Conservation (phyloP, 2,329 filamentous ascomycete species). For the Calcarisporium arbuscula region DNA sequence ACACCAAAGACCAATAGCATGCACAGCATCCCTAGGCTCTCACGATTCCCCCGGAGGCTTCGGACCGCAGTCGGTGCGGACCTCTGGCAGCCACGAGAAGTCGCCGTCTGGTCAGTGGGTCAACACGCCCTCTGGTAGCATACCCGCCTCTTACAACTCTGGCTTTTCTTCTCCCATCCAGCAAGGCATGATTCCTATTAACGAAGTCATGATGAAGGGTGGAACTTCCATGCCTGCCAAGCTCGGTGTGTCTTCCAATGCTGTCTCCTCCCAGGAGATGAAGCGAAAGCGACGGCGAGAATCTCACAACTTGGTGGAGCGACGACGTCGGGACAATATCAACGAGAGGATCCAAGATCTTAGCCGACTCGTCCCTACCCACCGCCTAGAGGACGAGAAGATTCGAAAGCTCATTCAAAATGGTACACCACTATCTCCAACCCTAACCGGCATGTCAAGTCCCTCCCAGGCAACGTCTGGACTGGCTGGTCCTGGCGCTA, state of each 20-base stretch:
- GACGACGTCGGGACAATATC: conserved; percentile 92
- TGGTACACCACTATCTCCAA: conserved; percentile 82
- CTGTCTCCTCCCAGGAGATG: conserved; percentile 78
- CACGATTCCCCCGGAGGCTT: conserved; percentile 68
- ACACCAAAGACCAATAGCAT: conserved; percentile 81
- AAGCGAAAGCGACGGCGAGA: conserved; percentile 87
- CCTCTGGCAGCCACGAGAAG: conserved; percentile 67
- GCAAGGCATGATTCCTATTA: conserved; percentile 67
- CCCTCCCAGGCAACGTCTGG: conserved; percentile 79
- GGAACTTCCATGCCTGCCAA: conserved; percentile 87
- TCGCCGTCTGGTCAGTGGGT: conserved; percentile 86
- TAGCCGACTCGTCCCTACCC: conserved; percentile 83
- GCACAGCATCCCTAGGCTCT: conserved; percentile 58
- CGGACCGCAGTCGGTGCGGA: conserved; percentile 71
- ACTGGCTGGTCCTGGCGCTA: conserved; percentile 75
- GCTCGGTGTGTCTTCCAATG: conserved; percentile 49
- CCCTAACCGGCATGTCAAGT: conserved; percentile 61
- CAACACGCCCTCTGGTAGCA: conserved; percentile 69
- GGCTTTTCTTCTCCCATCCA: conserved; percentile 79
- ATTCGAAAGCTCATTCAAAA: conserved; percentile 91
- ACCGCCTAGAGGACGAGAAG: conserved; percentile 94
- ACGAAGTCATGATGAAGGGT: conserved; percentile 82
- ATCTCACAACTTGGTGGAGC: conserved; percentile 94
- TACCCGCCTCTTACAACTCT: conserved; percentile 81
- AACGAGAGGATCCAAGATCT: conserved; percentile 97